phyloP scores from a whole-genome alignment of 257 asterid genomes.

The Fraxinus americana region DNA sequence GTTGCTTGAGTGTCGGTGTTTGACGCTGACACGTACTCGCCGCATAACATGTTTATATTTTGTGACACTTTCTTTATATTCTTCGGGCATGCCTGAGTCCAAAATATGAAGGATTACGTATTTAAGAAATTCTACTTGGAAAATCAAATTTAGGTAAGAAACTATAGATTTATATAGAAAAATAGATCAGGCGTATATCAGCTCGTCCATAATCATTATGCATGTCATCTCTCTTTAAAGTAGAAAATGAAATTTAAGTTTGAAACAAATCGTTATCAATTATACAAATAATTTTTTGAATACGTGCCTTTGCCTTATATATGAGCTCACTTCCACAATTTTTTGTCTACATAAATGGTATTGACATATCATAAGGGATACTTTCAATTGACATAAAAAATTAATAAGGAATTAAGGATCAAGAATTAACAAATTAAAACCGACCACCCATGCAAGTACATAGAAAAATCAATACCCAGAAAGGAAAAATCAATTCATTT shows the following conservation, averaged over 20 bases:
- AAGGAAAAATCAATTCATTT: neutral
- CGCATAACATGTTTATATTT: too few relatives aligned
- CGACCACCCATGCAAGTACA: neutral
- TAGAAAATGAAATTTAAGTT: too few relatives aligned
- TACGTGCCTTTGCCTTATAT: neutral
- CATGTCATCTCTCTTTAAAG: too few relatives aligned
- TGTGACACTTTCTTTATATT: too few relatives aligned
- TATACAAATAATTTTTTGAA: too few relatives aligned
- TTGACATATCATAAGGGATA: neutral
- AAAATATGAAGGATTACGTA: too few relatives aligned
- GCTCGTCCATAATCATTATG: too few relatives aligned
- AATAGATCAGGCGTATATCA: neutral
- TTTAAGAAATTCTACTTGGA: neutral
- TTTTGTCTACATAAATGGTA: neutral
- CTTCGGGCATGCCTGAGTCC: neutral
- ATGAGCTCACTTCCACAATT: neutral
- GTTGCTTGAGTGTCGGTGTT: too few relatives aligned
- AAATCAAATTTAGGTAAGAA: neutral
- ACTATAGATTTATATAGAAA: too few relatives aligned
- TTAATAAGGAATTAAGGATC: neutral
- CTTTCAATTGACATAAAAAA: neutral
- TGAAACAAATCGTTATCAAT: too few relatives aligned
- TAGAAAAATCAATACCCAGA: neutral
- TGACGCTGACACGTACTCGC: too few relatives aligned
- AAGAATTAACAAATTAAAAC: neutral